Evolutionary conservation across 257 asterid species (phyloP).

Genomic region (Solanum raphanifolium): DNA sequence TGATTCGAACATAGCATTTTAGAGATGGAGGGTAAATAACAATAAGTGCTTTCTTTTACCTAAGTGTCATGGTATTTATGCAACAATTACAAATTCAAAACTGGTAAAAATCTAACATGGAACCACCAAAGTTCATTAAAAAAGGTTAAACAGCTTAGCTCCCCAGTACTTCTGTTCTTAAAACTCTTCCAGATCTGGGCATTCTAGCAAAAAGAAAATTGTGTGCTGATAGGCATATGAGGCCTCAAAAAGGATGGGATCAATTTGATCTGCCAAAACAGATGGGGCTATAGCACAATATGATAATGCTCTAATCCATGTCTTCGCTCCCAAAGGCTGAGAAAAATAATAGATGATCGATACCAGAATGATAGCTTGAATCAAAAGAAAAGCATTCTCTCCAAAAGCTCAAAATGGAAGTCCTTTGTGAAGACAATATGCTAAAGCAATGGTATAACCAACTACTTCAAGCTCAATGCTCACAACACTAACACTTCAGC

Average conservation of each 20-base stretch:
- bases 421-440: constrained; percentile 90
- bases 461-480: constrained; percentile 83
- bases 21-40: not conserved
- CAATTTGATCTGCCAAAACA: constrained; percentile 72
- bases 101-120: constrained; percentile 71
- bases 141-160: constrained; percentile 82
- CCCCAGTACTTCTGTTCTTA: constrained; percentile 88
- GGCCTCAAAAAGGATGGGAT: constrained; percentile 88
- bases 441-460: constrained; percentile 57
- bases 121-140: constrained; percentile 77
- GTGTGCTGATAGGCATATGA: constrained; percentile 82
- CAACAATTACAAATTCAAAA: not conserved
- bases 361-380: constrained; percentile 72
- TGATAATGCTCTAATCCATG: constrained; percentile 62
- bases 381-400: constrained; percentile 70
- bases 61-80: not conserved
- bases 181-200: constrained; percentile 75
- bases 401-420: constrained; percentile 96
- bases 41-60: not conserved
- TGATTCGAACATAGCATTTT: not conserved
- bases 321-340: constrained; percentile 61
- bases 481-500: constrained; percentile 55
- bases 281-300: constrained; percentile 82
- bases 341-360: constrained; percentile 69
- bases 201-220: constrained; percentile 71